These are phyloP conservation scores for Sporisorium sorghi DNA, from an alignment of 1,284 basidiomycete species.

Conservation along the genomic window DNA sequence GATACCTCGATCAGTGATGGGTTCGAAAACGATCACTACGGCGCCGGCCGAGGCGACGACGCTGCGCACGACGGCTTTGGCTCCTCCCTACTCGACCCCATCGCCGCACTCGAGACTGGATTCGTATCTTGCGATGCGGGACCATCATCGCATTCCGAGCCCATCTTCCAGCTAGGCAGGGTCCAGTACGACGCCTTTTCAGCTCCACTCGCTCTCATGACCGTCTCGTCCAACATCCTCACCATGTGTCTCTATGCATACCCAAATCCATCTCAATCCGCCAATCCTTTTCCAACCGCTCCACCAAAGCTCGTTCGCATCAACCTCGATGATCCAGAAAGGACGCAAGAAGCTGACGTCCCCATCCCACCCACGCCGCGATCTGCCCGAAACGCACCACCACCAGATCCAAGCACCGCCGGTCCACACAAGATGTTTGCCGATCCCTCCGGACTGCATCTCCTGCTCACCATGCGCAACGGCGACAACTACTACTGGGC, in stretches of 20 bases:
- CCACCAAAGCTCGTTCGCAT: slow-evolving; percentile 62
- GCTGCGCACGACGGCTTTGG: slow-evolving; percentile 14
- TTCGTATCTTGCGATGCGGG: slow-evolving; percentile 58
- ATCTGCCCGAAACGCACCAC: slow-evolving; percentile 43
- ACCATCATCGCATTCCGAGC: slow-evolving; percentile 29
- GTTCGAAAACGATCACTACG: slow-evolving; percentile 23
- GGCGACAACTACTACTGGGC: slow-evolving; percentile 90
- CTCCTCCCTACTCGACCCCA: slow-evolving; percentile 37
- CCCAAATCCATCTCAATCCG: slow-evolving; percentile 22
- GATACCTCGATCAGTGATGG: slow-evolving; percentile 33
- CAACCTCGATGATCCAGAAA: slow-evolving; percentile 66
- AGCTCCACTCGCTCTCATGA: slow-evolving; percentile 61
- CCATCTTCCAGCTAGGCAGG: slow-evolving; percentile 66
- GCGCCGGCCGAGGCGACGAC: neutral
- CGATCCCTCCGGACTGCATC: slow-evolving; percentile 90
- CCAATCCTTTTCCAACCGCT: slow-evolving; percentile 28
- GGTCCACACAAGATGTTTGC: slow-evolving; percentile 62
- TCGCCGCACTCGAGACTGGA: slow-evolving; percentile 60
- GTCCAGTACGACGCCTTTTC: slow-evolving; percentile 68
- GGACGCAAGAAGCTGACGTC: slow-evolving; percentile 61
- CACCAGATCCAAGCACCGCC: slow-evolving; percentile 47
- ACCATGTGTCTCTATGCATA: slow-evolving; percentile 64
- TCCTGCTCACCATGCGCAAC: slow-evolving; percentile 84
- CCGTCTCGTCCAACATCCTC: slow-evolving; percentile 64
- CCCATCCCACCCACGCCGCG: slow-evolving; percentile 57